phyloP scores from a whole-genome alignment of 2,329 filamentous ascomycete species.

The Clarireedia hainanense region DNA sequence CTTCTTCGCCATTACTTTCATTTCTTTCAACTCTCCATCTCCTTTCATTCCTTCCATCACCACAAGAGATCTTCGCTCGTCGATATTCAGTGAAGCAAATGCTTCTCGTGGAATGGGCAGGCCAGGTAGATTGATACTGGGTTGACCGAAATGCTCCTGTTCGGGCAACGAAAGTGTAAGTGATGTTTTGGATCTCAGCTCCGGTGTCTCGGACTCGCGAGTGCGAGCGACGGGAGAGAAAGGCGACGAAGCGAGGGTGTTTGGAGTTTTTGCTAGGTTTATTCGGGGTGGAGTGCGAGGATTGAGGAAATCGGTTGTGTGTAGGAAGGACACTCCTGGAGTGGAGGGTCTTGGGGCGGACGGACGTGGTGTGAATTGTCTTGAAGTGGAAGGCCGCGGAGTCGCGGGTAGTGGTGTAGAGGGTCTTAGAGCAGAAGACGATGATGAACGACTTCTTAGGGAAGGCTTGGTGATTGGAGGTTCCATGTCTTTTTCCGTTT shows the following conservation, averaged over 20 bases:
- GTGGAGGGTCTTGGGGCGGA: not conserved
- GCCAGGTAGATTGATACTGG: constrained; percentile 3
- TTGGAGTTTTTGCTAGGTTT: not conserved
- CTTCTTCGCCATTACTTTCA: not conserved
- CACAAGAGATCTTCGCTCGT: not conserved
- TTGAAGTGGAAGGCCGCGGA: not conserved
- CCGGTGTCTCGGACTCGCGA: not conserved
- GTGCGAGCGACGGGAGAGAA: not conserved
- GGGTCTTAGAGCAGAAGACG: too few species aligned
- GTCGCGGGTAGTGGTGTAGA: too few species aligned
- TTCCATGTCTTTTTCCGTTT: not conserved
- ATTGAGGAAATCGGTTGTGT: not conserved
- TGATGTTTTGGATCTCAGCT: not conserved
- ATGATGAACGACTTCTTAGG: too few species aligned
- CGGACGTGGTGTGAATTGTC: not conserved
- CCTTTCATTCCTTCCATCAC: not conserved
- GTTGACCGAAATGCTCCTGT: constrained; percentile 3
- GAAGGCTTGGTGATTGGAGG: not conserved
- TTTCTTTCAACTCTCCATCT: not conserved
- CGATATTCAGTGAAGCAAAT: not conserved
- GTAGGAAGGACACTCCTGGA: not conserved
- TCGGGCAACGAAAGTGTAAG: constrained; percentile 1
- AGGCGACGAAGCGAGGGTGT: not conserved
- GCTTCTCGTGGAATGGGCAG: not conserved
- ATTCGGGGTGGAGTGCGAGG: not conserved